Percentiles rank a stretch among this genome's conserved stretches.
These are phyloP conservation scores for Bipolaris victoriae DNA, from an alignment of 2,329 filamentous ascomycete species.

Conservation along the genomic window DNA sequence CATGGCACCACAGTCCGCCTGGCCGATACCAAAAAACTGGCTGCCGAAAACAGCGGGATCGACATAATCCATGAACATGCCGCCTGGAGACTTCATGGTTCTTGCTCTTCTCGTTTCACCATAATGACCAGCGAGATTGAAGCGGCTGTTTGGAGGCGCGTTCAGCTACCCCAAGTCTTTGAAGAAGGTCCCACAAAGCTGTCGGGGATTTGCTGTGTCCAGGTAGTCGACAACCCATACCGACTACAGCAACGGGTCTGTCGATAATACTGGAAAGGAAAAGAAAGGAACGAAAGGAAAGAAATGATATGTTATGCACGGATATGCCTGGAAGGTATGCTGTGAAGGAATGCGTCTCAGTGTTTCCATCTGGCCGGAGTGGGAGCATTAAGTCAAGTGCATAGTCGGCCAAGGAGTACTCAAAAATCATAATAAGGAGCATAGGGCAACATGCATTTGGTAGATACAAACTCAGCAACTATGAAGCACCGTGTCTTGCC, in stretches of 20 bases:
- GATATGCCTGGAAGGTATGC: not conserved
- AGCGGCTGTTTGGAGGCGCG: not conserved
- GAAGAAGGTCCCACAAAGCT: too few relatives aligned
- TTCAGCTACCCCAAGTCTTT: too few relatives aligned
- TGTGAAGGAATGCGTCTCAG: not conserved
- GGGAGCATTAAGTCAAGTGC: not conserved
- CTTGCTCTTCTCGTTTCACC: conserved; percentile 19
- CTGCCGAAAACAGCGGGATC: not conserved
- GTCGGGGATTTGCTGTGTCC: too few relatives aligned
- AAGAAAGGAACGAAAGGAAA: not conserved
- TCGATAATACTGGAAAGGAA: not conserved
- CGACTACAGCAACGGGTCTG: not conserved
- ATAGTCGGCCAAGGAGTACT: not conserved
- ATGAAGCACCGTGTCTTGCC: not conserved
- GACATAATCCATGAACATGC: conserved; percentile 15
- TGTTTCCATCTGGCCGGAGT: not conserved
- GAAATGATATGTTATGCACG: not conserved
- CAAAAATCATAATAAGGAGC: not conserved
- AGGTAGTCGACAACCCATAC: too few relatives aligned
- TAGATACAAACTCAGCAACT: not conserved
- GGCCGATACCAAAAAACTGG: not conserved
- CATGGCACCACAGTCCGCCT: conserved; percentile 7
- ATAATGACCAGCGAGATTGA: conserved; percentile 6
- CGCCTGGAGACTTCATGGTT: conserved; percentile 45
- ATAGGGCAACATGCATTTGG: not conserved